Evolutionary conservation across 306 rosid genomes (phyloP).

Genomic region (Medicago arabica): DNA sequence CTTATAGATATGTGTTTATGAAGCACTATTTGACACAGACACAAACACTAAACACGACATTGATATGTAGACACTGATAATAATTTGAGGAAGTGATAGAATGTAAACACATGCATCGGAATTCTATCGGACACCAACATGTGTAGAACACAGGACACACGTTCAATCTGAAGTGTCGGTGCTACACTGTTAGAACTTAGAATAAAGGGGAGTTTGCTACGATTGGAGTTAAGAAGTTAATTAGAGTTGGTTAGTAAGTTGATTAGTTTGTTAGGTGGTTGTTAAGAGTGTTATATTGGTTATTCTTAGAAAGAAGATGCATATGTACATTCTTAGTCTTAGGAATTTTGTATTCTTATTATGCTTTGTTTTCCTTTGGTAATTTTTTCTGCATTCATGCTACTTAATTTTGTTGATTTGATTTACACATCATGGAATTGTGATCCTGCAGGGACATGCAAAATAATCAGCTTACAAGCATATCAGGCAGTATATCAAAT

Average conservation of each 20-base stretch:
- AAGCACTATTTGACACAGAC: not conserved
- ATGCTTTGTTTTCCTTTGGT: not conserved
- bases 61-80: not conserved
- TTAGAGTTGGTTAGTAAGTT: too few species aligned
- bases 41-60: not conserved
- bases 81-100: not conserved
- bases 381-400: constrained; percentile 13
- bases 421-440: constrained; percentile 33
- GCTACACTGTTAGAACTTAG: not conserved
- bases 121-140: not conserved
- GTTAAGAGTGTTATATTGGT: too few species aligned
- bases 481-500: constrained; percentile 54
- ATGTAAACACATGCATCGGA: not conserved
- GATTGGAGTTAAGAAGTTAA: too few species aligned
- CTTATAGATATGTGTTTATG: not conserved
- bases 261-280: too few species aligned
- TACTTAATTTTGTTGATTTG: not conserved
- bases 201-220: too few species aligned
- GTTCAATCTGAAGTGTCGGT: not conserved
- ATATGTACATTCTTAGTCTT: not conserved
- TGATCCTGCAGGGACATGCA: constrained; percentile 75
- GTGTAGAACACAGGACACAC: not conserved
- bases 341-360: constrained; percentile 1
- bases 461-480: constrained; percentile 59
- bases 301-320: too few species aligned